Base-by-base conservation (phyloP, 2,329 filamentous ascomycete species). In the Akanthomyces muscarius region DNA sequence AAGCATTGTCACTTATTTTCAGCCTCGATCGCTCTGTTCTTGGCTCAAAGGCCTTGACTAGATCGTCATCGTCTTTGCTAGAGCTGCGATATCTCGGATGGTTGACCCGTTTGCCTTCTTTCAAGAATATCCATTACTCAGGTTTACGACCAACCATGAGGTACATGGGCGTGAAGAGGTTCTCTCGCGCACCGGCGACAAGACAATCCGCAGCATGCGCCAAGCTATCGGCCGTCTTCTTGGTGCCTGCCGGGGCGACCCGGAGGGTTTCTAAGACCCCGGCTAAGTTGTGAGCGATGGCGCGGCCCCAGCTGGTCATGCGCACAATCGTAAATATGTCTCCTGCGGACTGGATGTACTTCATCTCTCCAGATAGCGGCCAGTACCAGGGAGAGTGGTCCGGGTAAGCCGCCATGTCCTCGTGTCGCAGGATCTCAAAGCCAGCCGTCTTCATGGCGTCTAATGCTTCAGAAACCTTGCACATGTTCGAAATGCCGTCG, bases 131-230 rank as follows among this genome's bases (percentile, higher is more conserved):
- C 50, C 5, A 30, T 38, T 48, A 58, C 51, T 62, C 59, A 1
- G 92, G 90, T 81, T 96, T 96, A 76, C 89, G 86, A 62, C 86
- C 92, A 56, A 96, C 86, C 90, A 96, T 96, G 72, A 97, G 78
- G 78, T 96, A 96, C 93, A 97, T 97, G 23, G 93, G 93, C 3
- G 92, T 97, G 78, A 97, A 97, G 48, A 97, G 81, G 77, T 95
- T 91, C 80, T 89, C 82, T 77, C 87, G 86, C 5, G 87, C 92
- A 71, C 92, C 92, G 54, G 88, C 89, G 4, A 96, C 92, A 61
- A 97, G 80, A 65, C 86, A 89, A 74, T 96, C 92, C 4, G 85
- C 92, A 14, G 89, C 92, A 62, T 84, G 73, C 1, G 86, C 91
- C 68, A 97, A 76, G 69, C 89, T 91, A 75, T 96, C 89, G 11